These are phyloP conservation scores for Xylaria sp. DNA, from an alignment of 2,329 filamentous ascomycete genomes.

Conservation along the genomic window DNA sequence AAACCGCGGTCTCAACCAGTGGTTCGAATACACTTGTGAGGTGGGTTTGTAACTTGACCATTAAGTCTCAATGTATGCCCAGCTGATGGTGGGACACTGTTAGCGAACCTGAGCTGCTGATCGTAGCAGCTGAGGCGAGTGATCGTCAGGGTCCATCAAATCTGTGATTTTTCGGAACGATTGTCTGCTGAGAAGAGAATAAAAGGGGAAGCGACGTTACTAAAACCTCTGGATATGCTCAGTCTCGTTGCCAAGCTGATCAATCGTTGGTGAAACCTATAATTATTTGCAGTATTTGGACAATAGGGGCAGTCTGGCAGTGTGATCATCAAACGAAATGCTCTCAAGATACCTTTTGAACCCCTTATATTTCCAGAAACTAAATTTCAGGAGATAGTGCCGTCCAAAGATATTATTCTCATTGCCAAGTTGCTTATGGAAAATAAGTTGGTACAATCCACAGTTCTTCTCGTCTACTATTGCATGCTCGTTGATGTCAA, in stretches of 20 bases:
- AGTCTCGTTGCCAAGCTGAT: not conserved
- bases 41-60: not conserved
- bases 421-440: not conserved
- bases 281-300: not conserved
- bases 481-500: not conserved
- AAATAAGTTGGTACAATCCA: not conserved
- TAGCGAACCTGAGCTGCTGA: conserved; percentile 20
- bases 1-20: not conserved
- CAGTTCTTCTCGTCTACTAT: not conserved
- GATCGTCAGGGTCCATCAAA: conserved; percentile 39
- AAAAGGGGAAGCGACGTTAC: conserved; percentile 10
- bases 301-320: not conserved
- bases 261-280: not conserved
- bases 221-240: not conserved
- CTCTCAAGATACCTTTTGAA: not conserved
- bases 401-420: not conserved
- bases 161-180: conserved; percentile 23
- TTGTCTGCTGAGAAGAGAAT: conserved; percentile 3
- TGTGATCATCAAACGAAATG: conserved; percentile 2
- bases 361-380: not conserved
- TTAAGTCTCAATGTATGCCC: not conserved
- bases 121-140: conserved; percentile 14
- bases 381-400: not conserved
- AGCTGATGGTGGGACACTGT: conserved; percentile 28
- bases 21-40: not conserved